These are phyloP conservation scores for Sedum album DNA, from an alignment of 164 flowering plant species.

Conservation along the genomic window DNA sequence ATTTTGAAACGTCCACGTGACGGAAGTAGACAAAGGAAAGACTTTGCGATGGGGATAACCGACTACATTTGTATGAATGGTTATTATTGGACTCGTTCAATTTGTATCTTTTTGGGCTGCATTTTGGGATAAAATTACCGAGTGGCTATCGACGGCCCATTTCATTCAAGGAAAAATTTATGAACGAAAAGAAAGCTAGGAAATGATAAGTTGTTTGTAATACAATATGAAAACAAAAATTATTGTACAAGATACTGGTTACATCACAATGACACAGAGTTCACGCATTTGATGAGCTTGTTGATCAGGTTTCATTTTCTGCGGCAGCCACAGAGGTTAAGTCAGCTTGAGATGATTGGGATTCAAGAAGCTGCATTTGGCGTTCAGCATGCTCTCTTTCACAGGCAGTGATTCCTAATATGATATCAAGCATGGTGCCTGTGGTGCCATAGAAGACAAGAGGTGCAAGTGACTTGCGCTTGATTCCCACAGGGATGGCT, in stretches of 20 bases:
- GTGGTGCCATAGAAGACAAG: conserved; percentile 97
- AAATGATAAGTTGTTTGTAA: too few relatives aligned
- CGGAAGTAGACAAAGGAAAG: background rate
- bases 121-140: too few relatives aligned
- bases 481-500: conserved; percentile 93
- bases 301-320: background rate
- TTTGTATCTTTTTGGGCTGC: too few relatives aligned
- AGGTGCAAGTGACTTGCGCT: conserved; percentile 81
- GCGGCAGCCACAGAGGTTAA: background rate
- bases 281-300: background rate
- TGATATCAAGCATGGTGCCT: conserved; percentile 96
- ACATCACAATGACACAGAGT: background rate
- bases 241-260: background rate
- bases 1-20: background rate
- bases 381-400: conserved; percentile 98
- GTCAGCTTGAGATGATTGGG: conserved; percentile 13
- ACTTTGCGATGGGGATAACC: background rate
- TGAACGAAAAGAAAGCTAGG: too few relatives aligned
- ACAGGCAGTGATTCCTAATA: conserved; percentile 79
- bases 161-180: too few relatives aligned
- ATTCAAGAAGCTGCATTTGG: conserved; percentile 77
- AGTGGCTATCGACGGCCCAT: too few relatives aligned
- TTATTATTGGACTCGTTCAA: background rate
- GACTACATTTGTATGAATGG: background rate
- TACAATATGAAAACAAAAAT: too few relatives aligned